Evolutionary conservation across 306 rosid genomes (phyloP).

Genomic region (Clitoria ternatea): DNA sequence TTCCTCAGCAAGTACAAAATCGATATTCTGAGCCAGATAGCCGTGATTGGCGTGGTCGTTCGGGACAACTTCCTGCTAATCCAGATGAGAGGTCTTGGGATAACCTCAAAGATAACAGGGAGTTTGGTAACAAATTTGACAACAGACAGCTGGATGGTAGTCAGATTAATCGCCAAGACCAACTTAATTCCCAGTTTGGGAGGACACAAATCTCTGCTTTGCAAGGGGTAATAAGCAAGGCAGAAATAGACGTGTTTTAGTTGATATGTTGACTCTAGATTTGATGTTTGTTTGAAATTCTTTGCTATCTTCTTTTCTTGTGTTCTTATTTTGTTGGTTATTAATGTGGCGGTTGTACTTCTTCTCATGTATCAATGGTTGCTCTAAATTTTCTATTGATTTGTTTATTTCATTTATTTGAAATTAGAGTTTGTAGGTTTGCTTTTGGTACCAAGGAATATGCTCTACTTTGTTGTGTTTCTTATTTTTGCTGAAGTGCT

Average conservation of each 20-base stretch:
- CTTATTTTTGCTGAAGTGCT: neutral
- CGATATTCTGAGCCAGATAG: slow-evolving; percentile 69
- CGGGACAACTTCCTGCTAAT: slow-evolving; percentile 49
- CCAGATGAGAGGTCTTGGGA: slow-evolving; percentile 67
- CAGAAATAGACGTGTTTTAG: slow-evolving; percentile 4
- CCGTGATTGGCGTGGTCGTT: slow-evolving; percentile 82
- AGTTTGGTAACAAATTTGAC: slow-evolving; percentile 43
- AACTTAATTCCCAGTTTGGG: slow-evolving; percentile 38
- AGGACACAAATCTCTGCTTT: slow-evolving; percentile 43
- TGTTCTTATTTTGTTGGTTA: neutral
- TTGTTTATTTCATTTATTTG: neutral
- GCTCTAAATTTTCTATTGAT: neutral
- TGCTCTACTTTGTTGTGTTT: neutral
- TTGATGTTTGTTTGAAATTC: neutral
- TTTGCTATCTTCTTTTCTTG: neutral
- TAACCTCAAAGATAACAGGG: slow-evolving; percentile 43
- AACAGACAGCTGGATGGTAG: slow-evolving; percentile 48
- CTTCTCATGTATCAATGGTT: neutral
- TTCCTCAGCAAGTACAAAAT: slow-evolving; percentile 37
- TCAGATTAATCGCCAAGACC: slow-evolving; percentile 53
- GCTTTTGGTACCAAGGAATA: neutral
- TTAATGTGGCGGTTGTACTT: neutral
- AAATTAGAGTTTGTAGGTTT: neutral
- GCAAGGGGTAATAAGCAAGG: slow-evolving; percentile 46
- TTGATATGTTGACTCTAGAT: neutral